Percentiles rank a stretch among this genome's conserved stretches.
Evolutionary conservation across 108 stramenopile species (phyloP).

Genomic region (Epipyxis sp.): DNA sequence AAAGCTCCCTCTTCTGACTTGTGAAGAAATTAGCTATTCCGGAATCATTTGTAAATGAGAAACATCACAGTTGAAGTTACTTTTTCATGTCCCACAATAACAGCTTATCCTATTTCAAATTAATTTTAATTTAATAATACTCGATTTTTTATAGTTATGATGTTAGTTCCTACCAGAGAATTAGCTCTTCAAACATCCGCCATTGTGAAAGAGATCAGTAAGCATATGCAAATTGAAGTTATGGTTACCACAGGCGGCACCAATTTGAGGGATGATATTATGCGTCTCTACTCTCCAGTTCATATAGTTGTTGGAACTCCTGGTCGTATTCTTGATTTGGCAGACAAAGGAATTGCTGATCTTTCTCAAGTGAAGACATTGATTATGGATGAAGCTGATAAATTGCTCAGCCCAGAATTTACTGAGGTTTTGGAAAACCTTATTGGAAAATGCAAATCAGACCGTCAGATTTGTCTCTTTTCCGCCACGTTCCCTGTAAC

Average conservation of each 20-base stretch:
- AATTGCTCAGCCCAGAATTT: constrained; percentile 86
- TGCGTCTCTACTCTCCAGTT: constrained; percentile 92
- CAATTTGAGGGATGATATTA: constrained; percentile 93
- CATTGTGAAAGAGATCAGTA: constrained; percentile 96
- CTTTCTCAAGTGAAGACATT: constrained; percentile 85
- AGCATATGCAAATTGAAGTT: constrained; percentile 92
- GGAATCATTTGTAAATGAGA: constrained; percentile 52
- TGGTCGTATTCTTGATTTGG: constrained; percentile 93
- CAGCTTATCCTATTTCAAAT: background rate
- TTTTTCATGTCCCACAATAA: background rate
- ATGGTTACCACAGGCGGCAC: constrained; percentile 98
- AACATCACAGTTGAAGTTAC: background rate
- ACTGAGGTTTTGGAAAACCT: constrained; percentile 88
- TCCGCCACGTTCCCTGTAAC: constrained; percentile 97
- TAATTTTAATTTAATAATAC: background rate
- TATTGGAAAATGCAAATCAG: constrained; percentile 64
- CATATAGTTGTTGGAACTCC: constrained; percentile 86
- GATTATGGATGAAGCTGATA: constrained; percentile 98
- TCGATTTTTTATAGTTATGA: constrained; percentile 61
- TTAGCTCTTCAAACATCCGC: constrained; percentile 96
- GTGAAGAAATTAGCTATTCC: constrained; percentile 8
- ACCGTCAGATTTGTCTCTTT: constrained; percentile 96
- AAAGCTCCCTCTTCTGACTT: constrained; percentile 24
- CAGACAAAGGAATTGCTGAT: constrained; percentile 90
- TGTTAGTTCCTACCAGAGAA: constrained; percentile 94